Conservation (phyloP, 768 basidiomycete genomes). For the Boletus subcaerulescens region DNA sequence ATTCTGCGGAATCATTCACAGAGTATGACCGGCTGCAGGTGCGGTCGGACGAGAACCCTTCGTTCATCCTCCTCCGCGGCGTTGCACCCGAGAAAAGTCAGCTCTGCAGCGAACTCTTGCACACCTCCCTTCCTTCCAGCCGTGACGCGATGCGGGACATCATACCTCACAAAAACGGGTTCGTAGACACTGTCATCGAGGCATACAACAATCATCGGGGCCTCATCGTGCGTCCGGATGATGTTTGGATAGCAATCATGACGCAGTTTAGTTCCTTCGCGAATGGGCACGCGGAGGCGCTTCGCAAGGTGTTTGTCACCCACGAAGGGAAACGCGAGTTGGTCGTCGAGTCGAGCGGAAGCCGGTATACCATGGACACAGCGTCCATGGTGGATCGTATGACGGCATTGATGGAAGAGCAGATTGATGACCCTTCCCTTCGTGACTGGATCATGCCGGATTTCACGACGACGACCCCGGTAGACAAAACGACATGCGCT, state of each 20-base stretch:
- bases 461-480: conserved; percentile 43
- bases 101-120: conserved; percentile 26
- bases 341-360: conserved; percentile 17
- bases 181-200: conserved; percentile 35
- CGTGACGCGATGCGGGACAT: conserved; percentile 27
- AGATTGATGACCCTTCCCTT: conserved; percentile 26
- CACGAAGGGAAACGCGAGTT: conserved; percentile 28
- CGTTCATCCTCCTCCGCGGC: conserved; percentile 19
- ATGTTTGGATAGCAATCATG: conserved; percentile 41
- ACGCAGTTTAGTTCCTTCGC: conserved; percentile 40
- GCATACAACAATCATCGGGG: conserved; percentile 36
- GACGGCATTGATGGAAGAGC: conserved; percentile 20
- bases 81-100: conserved; percentile 21
- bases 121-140: conserved; percentile 24
- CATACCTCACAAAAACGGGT: conserved; percentile 31
- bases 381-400: conserved; percentile 25
- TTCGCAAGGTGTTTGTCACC: conserved; percentile 32
- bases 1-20: conserved; percentile 28
- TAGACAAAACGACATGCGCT: conserved; percentile 37
- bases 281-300: conserved; percentile 34
- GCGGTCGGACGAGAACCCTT: conserved; percentile 19
- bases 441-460: conserved; percentile 41
- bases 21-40: conserved; percentile 29
- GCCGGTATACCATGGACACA: conserved; percentile 31
- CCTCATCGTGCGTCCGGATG: conserved; percentile 47